A percentile compares a stretch with the other conserved stretches of the same genome.
Evolutionary conservation across 257 asterid genomes (phyloP).

Genomic region (Sherardia arvensis): DNA sequence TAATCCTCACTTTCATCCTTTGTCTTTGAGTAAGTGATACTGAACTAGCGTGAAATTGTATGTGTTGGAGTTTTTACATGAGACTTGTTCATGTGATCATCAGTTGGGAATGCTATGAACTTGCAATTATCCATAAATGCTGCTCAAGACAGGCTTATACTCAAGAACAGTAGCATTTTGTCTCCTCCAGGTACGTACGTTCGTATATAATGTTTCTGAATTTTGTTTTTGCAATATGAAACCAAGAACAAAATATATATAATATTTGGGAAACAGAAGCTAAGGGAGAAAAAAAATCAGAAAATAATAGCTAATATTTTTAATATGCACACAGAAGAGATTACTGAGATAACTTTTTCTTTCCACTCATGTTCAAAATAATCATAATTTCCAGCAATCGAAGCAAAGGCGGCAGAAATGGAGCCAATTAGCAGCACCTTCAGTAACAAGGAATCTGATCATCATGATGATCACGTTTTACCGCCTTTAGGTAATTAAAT

Average conservation of each 20-base stretch:
- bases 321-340: too few relatives aligned
- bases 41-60: too few relatives aligned
- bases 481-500: neutral
- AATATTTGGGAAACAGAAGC: too few relatives aligned
- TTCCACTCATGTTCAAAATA: neutral
- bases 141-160: neutral
- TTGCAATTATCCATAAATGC: neutral
- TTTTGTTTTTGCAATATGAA: too few relatives aligned
- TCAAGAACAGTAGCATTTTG: neutral
- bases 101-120: neutral
- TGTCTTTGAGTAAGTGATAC: neutral
- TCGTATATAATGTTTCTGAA: too few relatives aligned
- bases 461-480: too few relatives aligned
- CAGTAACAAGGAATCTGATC: neutral
- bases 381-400: neutral
- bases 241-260: too few relatives aligned
- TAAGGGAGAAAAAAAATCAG: too few relatives aligned
- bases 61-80: too few relatives aligned
- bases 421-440: neutral
- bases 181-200: neutral
- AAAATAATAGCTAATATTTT: too few relatives aligned
- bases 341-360: too few relatives aligned
- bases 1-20: neutral
- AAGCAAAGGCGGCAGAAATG: neutral
- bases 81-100: neutral